Conservation (phyloP, 176 grass and related monocot genomes). For the Carex parvula region DNA sequence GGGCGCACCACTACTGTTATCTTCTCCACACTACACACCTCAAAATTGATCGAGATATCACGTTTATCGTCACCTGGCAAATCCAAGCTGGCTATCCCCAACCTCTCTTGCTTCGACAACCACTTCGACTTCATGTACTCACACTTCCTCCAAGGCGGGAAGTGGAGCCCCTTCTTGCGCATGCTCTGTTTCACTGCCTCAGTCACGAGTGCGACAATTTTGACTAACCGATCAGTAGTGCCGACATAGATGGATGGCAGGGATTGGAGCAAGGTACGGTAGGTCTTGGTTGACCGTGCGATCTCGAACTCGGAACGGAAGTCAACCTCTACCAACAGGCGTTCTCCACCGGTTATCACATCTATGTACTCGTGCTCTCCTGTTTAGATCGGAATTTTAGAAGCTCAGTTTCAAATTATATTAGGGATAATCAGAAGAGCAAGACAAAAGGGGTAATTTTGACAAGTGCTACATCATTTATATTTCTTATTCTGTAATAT, state of each 20-base stretch:
- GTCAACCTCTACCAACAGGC: conserved; percentile 80
- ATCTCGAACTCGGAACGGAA: conserved; percentile 91
- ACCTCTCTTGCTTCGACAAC: conserved; percentile 36
- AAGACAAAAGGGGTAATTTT: background rate
- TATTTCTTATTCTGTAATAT: background rate
- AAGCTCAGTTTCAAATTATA: background rate
- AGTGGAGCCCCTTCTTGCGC: conserved; percentile 84
- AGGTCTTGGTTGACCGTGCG: conserved; percentile 69
- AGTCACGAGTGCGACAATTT: conserved; percentile 61
- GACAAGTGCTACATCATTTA: background rate
- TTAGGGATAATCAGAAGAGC: background rate
- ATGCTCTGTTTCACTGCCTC: conserved; percentile 73
- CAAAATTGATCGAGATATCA: conserved; percentile 42
- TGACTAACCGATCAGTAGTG: conserved; percentile 45
- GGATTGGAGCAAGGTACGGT: conserved; percentile 64
- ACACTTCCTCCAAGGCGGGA: conserved; percentile 45
- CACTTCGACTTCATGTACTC: conserved; percentile 52
- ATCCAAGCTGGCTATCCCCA: background rate
- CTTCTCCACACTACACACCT: conserved; percentile 32
- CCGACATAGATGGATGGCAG: conserved; percentile 78
- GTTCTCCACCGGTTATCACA: conserved; percentile 25
- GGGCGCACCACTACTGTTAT: conserved; percentile 58
- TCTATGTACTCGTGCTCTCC: conserved; percentile 95
- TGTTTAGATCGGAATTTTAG: background rate
- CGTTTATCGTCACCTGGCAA: background rate